Evolutionary conservation across 2,329 filamentous ascomycete species (phyloP).

Genomic region (Venturiaceae sp.): DNA sequence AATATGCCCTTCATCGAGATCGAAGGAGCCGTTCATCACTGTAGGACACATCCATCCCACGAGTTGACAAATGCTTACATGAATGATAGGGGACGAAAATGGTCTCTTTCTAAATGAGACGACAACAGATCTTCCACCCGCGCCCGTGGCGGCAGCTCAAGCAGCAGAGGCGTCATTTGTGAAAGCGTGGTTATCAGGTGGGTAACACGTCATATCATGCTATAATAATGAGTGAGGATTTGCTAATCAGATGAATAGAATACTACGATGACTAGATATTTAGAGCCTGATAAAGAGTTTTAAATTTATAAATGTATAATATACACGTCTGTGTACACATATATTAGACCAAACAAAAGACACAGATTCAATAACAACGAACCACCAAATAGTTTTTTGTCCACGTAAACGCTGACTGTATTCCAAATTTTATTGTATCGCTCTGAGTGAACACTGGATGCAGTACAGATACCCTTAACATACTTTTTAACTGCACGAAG

Average conservation of each 20-base stretch:
- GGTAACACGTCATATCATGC: neutral
- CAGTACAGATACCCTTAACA: no score
- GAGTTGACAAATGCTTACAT: neutral
- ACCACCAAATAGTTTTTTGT: no score
- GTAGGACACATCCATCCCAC: neutral
- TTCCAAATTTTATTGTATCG: no score
- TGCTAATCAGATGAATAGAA: neutral
- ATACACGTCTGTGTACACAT: no score
- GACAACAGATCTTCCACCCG: constrained; percentile 46
- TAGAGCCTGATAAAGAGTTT: no score
- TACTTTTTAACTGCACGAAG: no score
- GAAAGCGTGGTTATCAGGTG: constrained; percentile 46
- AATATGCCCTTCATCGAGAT: constrained; percentile 68
- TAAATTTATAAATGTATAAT: neutral
- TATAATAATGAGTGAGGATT: neutral
- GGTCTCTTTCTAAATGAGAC: constrained; percentile 56
- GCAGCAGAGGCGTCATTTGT: constrained; percentile 51
- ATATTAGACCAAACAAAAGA: no score
- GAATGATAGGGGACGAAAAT: constrained; percentile 51
- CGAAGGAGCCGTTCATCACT: constrained; percentile 67
- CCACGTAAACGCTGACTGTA: no score
- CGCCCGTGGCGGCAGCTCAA: constrained; percentile 50
- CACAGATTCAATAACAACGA: no score
- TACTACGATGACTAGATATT: neutral
- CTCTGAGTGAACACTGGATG: no score